Percentiles rank a stretch among this genome's conserved stretches.
Evolutionary conservation across 1,284 basidiomycete species (phyloP).

Genomic region (Trichosporon sp.): DNA sequence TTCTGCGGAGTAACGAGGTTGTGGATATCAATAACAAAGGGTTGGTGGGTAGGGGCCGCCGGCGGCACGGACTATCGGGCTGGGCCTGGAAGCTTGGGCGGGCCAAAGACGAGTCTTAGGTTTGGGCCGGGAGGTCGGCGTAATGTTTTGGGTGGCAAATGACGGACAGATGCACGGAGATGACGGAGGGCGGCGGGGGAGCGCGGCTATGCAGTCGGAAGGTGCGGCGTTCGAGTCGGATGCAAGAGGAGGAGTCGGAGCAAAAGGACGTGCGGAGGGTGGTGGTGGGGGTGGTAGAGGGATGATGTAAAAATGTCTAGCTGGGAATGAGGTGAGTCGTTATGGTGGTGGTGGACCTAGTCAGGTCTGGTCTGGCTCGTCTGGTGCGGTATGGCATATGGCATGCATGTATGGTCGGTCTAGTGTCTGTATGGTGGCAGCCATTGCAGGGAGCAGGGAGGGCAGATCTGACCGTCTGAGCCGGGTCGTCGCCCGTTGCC

Average conservation of each 20-base stretch:
- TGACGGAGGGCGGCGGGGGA: background rate
- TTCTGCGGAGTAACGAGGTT: background rate
- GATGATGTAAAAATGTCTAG: conserved; percentile 1
- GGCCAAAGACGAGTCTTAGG: background rate
- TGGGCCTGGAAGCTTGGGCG: background rate
- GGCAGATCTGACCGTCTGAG: background rate
- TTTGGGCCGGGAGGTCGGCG: background rate
- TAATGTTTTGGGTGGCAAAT: background rate
- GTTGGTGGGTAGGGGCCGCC: background rate
- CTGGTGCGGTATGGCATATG: too few species aligned
- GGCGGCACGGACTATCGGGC: background rate
- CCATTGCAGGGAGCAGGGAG: too few species aligned
- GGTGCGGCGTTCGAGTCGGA: background rate
- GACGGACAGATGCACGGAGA: background rate
- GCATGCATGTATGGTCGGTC: too few species aligned
- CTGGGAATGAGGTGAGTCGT: background rate
- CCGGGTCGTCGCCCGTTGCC: background rate
- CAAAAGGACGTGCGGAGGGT: background rate
- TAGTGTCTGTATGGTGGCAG: too few species aligned
- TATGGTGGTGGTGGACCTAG: too few species aligned
- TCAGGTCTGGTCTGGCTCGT: too few species aligned
- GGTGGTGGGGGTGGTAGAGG: background rate
- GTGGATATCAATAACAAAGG: background rate
- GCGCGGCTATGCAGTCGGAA: background rate
- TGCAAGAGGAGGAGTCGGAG: background rate